These are phyloP conservation scores for Daldinia sp. DNA, from an alignment of 2,329 filamentous ascomycete genomes.

Conservation along the genomic window DNA sequence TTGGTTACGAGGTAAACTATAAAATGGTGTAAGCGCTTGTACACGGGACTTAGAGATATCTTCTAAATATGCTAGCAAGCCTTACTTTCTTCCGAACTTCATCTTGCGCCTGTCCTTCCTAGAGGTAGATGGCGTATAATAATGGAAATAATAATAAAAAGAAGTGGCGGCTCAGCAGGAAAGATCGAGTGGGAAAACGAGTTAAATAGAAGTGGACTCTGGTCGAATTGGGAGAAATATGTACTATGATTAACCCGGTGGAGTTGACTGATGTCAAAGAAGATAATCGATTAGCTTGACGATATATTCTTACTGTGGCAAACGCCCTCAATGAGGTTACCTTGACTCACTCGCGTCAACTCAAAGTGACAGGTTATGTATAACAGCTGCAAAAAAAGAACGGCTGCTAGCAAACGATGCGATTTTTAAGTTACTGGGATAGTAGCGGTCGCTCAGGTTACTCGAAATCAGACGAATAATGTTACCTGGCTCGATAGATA, in stretches of 20 bases:
- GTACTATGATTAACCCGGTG: not conserved
- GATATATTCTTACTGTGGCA: not conserved
- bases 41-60: not conserved
- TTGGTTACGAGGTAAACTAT: constrained; percentile 78
- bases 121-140: not conserved
- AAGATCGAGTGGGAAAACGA: not conserved
- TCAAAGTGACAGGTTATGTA: not conserved
- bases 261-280: constrained; percentile 2
- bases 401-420: constrained; percentile 3
- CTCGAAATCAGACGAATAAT: constrained; percentile 11
- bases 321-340: not conserved
- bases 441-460: constrained; percentile 1
- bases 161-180: no score
- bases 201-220: constrained; percentile 1
- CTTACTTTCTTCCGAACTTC: constrained; percentile 71
- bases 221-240: constrained; percentile 1
- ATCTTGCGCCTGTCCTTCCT: constrained; percentile 49
- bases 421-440: constrained; percentile 13
- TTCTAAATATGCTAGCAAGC: constrained; percentile 26
- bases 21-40: constrained; percentile 30
- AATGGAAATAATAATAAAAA: constrained; percentile 1
- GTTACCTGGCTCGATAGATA: constrained; percentile 22
- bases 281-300: constrained; percentile 11
- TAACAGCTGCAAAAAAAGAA: not conserved
- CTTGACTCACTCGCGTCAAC: constrained; percentile 5